Percentiles rank a stretch among this genome's conserved stretches.
Conservation (phyloP, 23 red algal genomes). For the Gracilaria vermiculophylla region DNA sequence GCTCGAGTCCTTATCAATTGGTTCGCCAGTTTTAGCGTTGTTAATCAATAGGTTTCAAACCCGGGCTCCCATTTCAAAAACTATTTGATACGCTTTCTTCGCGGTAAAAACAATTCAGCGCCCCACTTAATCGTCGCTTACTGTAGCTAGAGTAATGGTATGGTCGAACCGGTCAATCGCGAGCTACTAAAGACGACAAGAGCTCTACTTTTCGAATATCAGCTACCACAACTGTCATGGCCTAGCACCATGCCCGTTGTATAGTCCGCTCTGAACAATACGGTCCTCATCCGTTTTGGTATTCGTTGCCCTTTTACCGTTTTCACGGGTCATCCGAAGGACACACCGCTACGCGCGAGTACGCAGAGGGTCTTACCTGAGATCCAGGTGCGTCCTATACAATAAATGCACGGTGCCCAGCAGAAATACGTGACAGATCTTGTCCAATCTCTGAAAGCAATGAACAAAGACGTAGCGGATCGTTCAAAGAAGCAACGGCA, state of each 20-base stretch:
- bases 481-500: background rate
- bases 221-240: background rate
- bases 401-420: background rate
- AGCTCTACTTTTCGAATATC: slow-evolving; percentile 17
- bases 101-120: too few species aligned
- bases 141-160: background rate
- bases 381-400: too few species aligned
- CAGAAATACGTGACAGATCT: background rate
- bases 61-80: background rate
- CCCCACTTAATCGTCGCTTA: too few species aligned
- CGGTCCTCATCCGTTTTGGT: background rate
- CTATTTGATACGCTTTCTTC: too few species aligned
- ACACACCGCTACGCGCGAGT: background rate
- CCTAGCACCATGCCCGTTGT: background rate
- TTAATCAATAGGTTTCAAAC: too few species aligned
- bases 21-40: slow-evolving; percentile 2
- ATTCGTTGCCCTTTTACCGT: background rate
- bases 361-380: too few species aligned
- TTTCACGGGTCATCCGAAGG: slow-evolving; percentile 1
- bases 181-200: background rate
- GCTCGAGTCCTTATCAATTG: slow-evolving; percentile 1
- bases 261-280: background rate
- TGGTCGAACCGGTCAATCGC: background rate
- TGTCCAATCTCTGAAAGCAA: background rate
- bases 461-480: background rate